Base-by-base conservation (phyloP, 73 alveolate genomes). In the Paramecium sonneborni region DNA sequence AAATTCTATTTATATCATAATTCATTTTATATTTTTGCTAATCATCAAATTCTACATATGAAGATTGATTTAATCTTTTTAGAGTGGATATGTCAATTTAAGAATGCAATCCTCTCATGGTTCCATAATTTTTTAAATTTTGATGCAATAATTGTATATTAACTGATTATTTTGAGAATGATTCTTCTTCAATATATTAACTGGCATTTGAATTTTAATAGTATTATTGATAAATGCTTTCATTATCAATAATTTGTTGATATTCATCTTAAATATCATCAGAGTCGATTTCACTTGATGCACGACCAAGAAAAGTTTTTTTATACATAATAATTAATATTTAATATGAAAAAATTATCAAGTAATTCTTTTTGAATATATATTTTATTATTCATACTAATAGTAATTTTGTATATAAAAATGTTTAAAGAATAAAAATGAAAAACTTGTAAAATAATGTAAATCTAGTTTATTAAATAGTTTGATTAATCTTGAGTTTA, bases 31-130 rank as follows among this genome's bases (percentile, higher is more conserved):
- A 62, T 62, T 26, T 62, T 62, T 62, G 44, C 46, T 26, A 30
- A 62, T 62, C 84, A 62, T 62, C 24, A 32, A 30, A 62, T 62
- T 62, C 84, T 12, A 62, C 48, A 62, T 62, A 62, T 4, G 84
- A 62, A 1, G 84, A 62, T 32, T 62, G 39, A 62, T 26, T 30
- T 21, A 62, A 62, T 32, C 84, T 62, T 26, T 30, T 30, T 26
- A 62, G 24, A 30, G 84, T 30, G 21, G 84, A 62, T 30, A 62
- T 62, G 44, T 62, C 84, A 11, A 62, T 21, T 30, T 30, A 26
- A 11, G 84, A 62, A 62, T 62, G 84, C 48, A 62, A 30, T 24
- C 84, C 84, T 26, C 84, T 62, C 84, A 62, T 62, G 44, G 84
- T 62, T 62, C 84, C 84, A 62, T 30, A 62, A 62, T 32, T 62